Evolutionary conservation across 2,329 filamentous ascomycete species (phyloP).

Genomic region (Amylocarpus encephaloides): DNA sequence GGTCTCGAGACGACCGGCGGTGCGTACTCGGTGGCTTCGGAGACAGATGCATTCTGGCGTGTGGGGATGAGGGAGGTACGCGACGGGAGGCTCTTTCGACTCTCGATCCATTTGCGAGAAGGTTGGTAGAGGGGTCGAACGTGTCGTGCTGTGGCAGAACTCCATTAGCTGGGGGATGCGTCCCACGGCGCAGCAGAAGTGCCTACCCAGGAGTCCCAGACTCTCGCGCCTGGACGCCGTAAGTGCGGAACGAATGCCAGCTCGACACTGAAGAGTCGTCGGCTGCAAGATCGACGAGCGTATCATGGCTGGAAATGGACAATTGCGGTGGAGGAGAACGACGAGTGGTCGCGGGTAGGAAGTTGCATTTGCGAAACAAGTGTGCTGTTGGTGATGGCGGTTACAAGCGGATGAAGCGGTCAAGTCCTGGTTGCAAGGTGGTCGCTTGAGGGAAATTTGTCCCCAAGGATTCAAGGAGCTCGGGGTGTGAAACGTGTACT

Average conservation of each 20-base stretch:
- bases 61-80: constrained; percentile 14
- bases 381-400: not conserved
- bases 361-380: constrained; percentile 3
- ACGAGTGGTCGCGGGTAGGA: not conserved
- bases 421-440: too few species aligned
- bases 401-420: not conserved
- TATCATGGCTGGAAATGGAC: constrained; percentile 22
- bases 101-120: constrained; percentile 16
- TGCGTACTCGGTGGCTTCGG: constrained; percentile 9
- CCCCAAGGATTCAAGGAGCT: too few species aligned
- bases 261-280: constrained; percentile 22
- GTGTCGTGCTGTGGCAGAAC: constrained; percentile 16
- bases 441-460: too few species aligned
- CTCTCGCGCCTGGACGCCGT: constrained; percentile 7
- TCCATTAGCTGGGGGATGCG: not conserved
- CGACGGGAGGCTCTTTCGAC: constrained; percentile 15
- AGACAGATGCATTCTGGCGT: constrained; percentile 13
- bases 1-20: constrained; percentile 37
- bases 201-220: constrained; percentile 17
- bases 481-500: too few species aligned
- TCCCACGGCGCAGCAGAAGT: not conserved
- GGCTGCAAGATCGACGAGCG: constrained; percentile 22
- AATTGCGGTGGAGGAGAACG: constrained; percentile 6
- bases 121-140: constrained; percentile 20
- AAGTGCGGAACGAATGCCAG: constrained; percentile 15